Percentiles rank a stretch among this genome's conserved stretches.
These are phyloP conservation scores for Fomitiporia mediterranea DNA, from an alignment of 1,284 basidiomycete species.

Conservation along the genomic window DNA sequence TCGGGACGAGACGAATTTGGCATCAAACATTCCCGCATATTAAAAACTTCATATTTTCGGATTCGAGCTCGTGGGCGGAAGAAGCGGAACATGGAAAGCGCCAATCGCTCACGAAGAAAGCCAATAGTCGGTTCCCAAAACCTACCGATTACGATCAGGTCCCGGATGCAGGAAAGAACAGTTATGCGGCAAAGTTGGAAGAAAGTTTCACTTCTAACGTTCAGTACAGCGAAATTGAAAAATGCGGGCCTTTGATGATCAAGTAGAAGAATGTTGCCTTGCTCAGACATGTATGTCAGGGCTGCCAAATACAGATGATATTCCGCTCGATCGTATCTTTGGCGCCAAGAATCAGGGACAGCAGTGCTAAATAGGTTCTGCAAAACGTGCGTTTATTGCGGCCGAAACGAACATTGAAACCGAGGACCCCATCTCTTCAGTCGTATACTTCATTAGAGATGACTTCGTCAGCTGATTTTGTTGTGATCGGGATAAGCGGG, in stretches of 20 bases:
- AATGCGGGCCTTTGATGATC: not conserved
- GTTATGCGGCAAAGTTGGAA: not conserved
- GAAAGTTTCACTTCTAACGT: not conserved
- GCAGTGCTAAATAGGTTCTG: not conserved
- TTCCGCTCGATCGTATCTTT: not conserved
- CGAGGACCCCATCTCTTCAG: conserved; percentile 5
- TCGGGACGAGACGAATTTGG: conserved; percentile 14
- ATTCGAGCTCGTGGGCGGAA: not conserved
- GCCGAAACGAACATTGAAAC: not conserved
- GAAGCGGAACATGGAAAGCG: conserved; percentile 8
- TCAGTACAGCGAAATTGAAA: not conserved
- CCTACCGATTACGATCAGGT: not conserved
- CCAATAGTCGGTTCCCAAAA: not conserved
- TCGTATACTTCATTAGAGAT: conserved; percentile 21
- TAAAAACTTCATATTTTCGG: not conserved
- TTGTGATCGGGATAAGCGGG: not conserved
- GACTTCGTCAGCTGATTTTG: conserved; percentile 12
- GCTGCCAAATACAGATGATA: conserved; percentile 4
- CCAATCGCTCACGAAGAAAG: not conserved
- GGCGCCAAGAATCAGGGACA: not conserved
- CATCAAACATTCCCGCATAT: conserved; percentile 3
- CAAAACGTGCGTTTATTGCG: not conserved
- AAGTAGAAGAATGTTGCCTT: conserved; percentile 2
- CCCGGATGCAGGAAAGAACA: not conserved
- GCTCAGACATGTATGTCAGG: conserved; percentile 11